Evolutionary conservation across 2,329 filamentous ascomycete genomes (phyloP).

Genomic region (Ceratocystis harringtonii): DNA sequence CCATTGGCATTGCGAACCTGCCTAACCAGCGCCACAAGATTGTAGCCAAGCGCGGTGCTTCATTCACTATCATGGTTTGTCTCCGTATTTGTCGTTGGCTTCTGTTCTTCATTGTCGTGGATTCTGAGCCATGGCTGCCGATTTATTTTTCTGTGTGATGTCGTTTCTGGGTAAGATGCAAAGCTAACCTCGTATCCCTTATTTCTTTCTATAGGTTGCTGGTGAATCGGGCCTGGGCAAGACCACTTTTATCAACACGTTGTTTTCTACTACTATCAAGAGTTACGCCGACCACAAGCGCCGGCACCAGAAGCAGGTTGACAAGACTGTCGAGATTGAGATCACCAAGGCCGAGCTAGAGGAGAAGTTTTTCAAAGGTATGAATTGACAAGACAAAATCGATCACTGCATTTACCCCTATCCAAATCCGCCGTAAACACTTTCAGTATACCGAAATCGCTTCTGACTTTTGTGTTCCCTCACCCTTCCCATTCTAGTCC

Average conservation of each 20-base stretch:
- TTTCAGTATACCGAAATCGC: conserved; percentile 17
- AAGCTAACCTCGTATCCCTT: too few relatives aligned
- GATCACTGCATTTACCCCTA: not conserved
- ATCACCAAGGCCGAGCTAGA: conserved; percentile 99
- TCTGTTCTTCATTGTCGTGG: not conserved
- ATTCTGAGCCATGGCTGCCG: not conserved
- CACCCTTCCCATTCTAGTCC: conserved; percentile 43
- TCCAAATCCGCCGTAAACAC: conserved; percentile 16
- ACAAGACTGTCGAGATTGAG: conserved; percentile 99
- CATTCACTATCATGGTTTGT: conserved; percentile 96
- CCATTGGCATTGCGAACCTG: conserved; percentile 60
- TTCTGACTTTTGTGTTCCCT: not conserved
- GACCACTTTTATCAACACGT: conserved; percentile 99
- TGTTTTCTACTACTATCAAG: conserved; percentile 99
- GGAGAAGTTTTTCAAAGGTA: conserved; percentile 99
- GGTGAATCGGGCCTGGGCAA: conserved; percentile 97
- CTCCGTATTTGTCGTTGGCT: not conserved
- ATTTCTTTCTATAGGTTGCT: conserved; percentile 52
- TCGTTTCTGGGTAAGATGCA: too few relatives aligned
- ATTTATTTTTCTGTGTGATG: not conserved
- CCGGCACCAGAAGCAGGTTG: conserved; percentile 96
- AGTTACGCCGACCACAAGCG: conserved; percentile 99
- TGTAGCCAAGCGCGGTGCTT: conserved; percentile 72
- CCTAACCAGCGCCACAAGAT: conserved; percentile 64
- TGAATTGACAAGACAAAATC: not conserved